phyloP scores from a whole-genome alignment of 352 stramenopile species.

The Phytopythium aichiense region DNA sequence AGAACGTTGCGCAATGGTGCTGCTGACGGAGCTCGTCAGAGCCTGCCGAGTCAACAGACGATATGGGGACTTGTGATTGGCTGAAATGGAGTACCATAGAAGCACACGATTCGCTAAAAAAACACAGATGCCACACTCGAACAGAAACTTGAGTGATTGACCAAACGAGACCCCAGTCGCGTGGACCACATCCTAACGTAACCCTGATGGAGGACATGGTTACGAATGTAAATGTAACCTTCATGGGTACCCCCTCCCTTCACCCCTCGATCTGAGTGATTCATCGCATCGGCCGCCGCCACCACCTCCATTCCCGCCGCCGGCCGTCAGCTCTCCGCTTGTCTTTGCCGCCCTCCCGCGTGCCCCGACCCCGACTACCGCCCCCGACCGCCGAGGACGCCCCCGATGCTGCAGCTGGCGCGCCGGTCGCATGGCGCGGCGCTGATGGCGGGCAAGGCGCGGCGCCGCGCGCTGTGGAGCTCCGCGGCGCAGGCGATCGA shows the following conservation, averaged over 20 bases:
- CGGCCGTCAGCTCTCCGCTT: no score
- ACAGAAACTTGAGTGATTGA: no score
- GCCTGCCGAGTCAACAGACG: background rate
- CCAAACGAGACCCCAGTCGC: no score
- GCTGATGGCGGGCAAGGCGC: slow-evolving; percentile 5
- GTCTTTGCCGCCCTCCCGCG: no score
- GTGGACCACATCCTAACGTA: no score
- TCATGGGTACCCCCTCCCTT: no score
- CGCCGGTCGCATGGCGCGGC: slow-evolving; percentile 5
- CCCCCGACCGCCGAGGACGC: background rate
- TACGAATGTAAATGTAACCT: no score
- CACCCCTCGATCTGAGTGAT: no score
- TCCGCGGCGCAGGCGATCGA: slow-evolving; percentile 18
- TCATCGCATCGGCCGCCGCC: no score
- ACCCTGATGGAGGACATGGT: no score
- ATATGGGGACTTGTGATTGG: background rate
- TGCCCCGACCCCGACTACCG: no score
- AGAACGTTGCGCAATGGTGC: slow-evolving; percentile 2
- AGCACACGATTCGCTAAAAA: background rate
- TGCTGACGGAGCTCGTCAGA: slow-evolving; percentile 1
- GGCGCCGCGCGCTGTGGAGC: slow-evolving; percentile 17
- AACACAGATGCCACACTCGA: background rate
- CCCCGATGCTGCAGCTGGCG: background rate
- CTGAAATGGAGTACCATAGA: background rate
- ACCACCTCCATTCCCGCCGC: no score